Evolutionary conservation across 2,329 filamentous ascomycete genomes (phyloP), one percentile per base, ranked within the genome.

Genomic region (Epicoccum sorghinum): DNA sequence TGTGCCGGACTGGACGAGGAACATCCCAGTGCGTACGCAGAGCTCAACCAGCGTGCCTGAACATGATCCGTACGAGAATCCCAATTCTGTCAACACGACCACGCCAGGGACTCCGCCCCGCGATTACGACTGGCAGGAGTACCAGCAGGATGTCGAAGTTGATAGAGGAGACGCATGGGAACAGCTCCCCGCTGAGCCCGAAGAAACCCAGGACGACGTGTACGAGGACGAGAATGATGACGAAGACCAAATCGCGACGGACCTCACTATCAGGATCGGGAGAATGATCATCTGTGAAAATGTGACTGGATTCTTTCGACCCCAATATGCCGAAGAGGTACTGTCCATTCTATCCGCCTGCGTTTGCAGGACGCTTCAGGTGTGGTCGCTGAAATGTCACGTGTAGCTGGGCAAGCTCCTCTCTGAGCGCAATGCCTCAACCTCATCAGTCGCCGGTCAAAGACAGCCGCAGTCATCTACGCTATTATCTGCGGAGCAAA

Each of bases 251-350:
- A 72, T 73, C 45, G 70, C 70, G 25, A 73, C 70, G 2, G 72
- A 75, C 62, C 65, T 74, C 32, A 74, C 71, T 13, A 73, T 75
- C 50, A 67, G 70, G 9, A 74, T 74, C 41, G 72, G 72, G 23
- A 66, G 71, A 50, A 74, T 75, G 72, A 73, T 75, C 32, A 73
- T 75, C n/a, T 73, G 70, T 55, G 71, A 75, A 40, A 75, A 73
- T 25, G 68, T 74, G 36, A 72, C 70, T 55, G 72, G 71, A 35
- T 73, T 74, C 47, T 74, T 74, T 45, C 70, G 71, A 33, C 71
- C 71, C 50, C 72, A 75, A 53, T 75, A 75, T 60, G 72, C 71
- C 49, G 71, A 75, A 72, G 72, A 75, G 69, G 72, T 74, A 73
- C 52, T 64, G 48, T 65, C 47, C 43, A 49, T 60, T 59, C 60